A percentile compares a stretch with the other conserved stretches of the same genome.
These are phyloP conservation scores for Dothideomycetes sp. DNA, from an alignment of 2,329 filamentous ascomycete genomes.

Conservation along the genomic window DNA sequence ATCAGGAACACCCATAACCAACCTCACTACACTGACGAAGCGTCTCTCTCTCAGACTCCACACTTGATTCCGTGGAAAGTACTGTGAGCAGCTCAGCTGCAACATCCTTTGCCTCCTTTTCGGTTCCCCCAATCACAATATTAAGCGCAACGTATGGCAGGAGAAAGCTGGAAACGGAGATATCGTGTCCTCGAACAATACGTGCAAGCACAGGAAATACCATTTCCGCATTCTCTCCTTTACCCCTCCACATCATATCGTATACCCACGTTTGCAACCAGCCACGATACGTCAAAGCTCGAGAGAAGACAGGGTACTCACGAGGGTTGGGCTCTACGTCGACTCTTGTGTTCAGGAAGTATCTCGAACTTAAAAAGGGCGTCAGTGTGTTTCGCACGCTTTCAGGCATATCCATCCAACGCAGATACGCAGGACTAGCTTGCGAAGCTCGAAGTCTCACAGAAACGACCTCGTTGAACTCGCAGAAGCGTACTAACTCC, in stretches of 20 bases:
- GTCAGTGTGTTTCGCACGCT: slow-evolving; percentile 69
- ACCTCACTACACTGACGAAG: slow-evolving; percentile 82
- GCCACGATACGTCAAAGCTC: slow-evolving; percentile 56
- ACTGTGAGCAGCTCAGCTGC: slow-evolving; percentile 64
- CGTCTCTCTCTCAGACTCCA: slow-evolving; percentile 53
- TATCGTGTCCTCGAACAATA: slow-evolving; percentile 74
- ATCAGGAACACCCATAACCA: slow-evolving; percentile 20
- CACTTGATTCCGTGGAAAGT: slow-evolving; percentile 51
- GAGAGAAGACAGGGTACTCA: slow-evolving; percentile 66
- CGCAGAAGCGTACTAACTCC: slow-evolving; percentile 68
- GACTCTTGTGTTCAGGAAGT: slow-evolving; percentile 48
- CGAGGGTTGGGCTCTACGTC: slow-evolving; percentile 17
- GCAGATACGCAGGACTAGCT: slow-evolving; percentile 51
- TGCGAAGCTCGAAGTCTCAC: slow-evolving; percentile 43
- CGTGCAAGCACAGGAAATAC: slow-evolving; percentile 75
- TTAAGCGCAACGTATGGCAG: slow-evolving; percentile 82
- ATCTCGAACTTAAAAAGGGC: slow-evolving; percentile 79
- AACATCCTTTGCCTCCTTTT: slow-evolving; percentile 53
- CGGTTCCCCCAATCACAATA: slow-evolving; percentile 62
- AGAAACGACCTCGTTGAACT: slow-evolving; percentile 50
- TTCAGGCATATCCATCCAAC: slow-evolving; percentile 71
- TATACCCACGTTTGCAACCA: slow-evolving; percentile 77
- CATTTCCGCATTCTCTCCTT: slow-evolving; percentile 60
- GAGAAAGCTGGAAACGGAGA: slow-evolving; percentile 77
- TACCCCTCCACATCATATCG: slow-evolving; percentile 69